Base-by-base conservation (phyloP, 176 grass and related monocot species). In the Melocanna baccifera region DNA sequence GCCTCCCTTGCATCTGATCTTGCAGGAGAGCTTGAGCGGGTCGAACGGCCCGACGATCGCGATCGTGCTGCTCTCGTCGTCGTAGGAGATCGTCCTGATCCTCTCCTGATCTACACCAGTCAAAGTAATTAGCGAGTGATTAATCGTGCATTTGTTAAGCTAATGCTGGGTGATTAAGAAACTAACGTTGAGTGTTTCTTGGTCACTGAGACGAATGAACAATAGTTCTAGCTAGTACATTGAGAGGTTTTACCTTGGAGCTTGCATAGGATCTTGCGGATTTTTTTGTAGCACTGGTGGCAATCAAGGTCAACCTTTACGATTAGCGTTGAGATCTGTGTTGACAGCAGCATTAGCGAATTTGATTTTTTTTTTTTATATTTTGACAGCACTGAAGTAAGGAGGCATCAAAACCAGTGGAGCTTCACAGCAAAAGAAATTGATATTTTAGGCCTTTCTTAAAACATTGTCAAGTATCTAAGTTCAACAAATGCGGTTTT, bases 231-330 rank as follows among this genome's bases (percentile, higher is more conserved):
- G 37, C 34, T 57, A 68, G 22, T 39, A n/a, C 5, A 55, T 50
- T 23, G 30, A 56, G 62, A 53, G 50, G 9, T 28, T 48, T 67
- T 40, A 94, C 90, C 84, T 94, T 94, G 92, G 45, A 92, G 86
- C 53, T 76, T 75, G 87, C 87, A 85, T 2, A 92, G 85, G 73
- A 90, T 87, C 84, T 89, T 90, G 12, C 87, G 83, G 1, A 92
- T 90, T 34, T 94, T 82, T 0, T 90, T 82, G 87, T 89, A 84
- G 67, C 92, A 94, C 18, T 69, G 36, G 30, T 69, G 80, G 90
- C 92, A 94, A 53, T 82, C 90, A 36, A 94, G 87, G 68, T 94
- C 87, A 90, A 94, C 90, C 71, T 85, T 72, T 2, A 94, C 15
- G 69, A 88, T 88, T 32, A 94, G 52, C 40, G 88, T 92, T 67